Evolutionary conservation across 2,329 filamentous ascomycete species (phyloP).

Genomic region (Ceratocystis destructans): DNA sequence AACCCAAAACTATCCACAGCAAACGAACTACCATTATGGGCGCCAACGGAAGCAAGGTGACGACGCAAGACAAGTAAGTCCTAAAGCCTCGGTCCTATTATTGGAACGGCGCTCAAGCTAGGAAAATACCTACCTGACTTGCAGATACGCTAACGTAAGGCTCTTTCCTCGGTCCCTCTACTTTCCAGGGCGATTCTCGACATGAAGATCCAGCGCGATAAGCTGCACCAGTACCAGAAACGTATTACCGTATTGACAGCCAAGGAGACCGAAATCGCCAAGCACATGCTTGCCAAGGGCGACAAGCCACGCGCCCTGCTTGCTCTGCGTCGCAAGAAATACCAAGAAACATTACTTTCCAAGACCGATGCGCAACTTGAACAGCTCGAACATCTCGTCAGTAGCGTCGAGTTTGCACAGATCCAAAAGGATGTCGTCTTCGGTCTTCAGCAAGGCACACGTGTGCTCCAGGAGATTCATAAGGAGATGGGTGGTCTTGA

Average conservation of each 20-base stretch:
- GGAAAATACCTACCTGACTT: not conserved
- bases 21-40: constrained; percentile 33
- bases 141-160: not conserved
- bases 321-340: constrained; percentile 87
- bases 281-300: constrained; percentile 63
- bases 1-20: not conserved
- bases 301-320: constrained; percentile 74
- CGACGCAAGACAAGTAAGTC: constrained; percentile 69
- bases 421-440: constrained; percentile 95
- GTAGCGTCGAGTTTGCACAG: constrained; percentile 84
- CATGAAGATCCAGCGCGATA: constrained; percentile 94
- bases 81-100: not conserved
- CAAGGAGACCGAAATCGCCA: constrained; percentile 75
- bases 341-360: constrained; percentile 75
- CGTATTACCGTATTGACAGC: constrained; percentile 75
- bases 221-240: constrained; percentile 88
- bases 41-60: constrained; percentile 43
- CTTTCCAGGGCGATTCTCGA: constrained; percentile 74
- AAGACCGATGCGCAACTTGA: constrained; percentile 92
- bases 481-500: constrained; percentile 92
- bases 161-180: not conserved
- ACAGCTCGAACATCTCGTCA: constrained; percentile 77
- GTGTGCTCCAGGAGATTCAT: constrained; percentile 80
- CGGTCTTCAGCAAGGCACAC: constrained; percentile 81
- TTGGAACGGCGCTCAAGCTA: not conserved